Percentiles rank a stretch among this genome's conserved stretches.
These are phyloP conservation scores for Scenedesmus sp. DNA, from an alignment of 163 green algal species.

Conservation along the genomic window DNA sequence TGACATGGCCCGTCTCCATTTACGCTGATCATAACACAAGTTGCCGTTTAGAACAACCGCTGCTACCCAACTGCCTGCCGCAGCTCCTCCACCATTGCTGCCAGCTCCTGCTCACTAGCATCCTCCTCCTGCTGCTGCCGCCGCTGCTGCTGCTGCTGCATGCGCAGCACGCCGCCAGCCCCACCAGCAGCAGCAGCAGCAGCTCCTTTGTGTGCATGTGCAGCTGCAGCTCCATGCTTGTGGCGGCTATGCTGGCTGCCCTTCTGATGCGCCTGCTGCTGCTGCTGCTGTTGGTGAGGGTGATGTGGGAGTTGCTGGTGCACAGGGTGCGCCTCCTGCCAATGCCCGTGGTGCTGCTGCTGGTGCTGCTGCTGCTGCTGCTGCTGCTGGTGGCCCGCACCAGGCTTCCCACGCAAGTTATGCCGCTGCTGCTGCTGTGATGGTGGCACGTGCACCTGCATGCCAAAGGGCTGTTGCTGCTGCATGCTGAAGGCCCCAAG, in stretches of 20 bases:
- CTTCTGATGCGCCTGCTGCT: not conserved
- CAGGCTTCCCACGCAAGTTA: not conserved
- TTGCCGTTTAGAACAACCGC: no score
- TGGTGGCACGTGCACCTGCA: not conserved
- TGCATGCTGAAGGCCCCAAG: not conserved
- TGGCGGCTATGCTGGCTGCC: not conserved
- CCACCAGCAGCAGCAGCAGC: not conserved
- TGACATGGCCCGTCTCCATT: no score
- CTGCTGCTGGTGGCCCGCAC: not conserved
- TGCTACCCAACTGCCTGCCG: not conserved
- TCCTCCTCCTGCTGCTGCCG: constrained; percentile 30
- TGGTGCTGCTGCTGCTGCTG: not conserved
- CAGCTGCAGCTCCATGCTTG: not conserved
- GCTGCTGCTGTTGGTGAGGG: constrained; percentile 5
- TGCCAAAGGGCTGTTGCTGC: not conserved
- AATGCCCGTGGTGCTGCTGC: not conserved
- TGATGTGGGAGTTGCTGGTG: not conserved
- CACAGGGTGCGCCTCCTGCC: not conserved
- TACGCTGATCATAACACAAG: no score
- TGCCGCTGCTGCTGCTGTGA: not conserved
- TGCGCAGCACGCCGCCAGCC: not conserved
- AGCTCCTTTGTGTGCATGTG: not conserved
- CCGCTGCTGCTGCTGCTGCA: not conserved
- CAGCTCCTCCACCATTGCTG: constrained; percentile 36
- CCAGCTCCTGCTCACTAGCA: constrained; percentile 32